A percentile compares a stretch with the other conserved stretches of the same genome.
phyloP scores from a whole-genome alignment of 2,329 filamentous ascomycete species.

The Albophoma yamanashiensis region DNA sequence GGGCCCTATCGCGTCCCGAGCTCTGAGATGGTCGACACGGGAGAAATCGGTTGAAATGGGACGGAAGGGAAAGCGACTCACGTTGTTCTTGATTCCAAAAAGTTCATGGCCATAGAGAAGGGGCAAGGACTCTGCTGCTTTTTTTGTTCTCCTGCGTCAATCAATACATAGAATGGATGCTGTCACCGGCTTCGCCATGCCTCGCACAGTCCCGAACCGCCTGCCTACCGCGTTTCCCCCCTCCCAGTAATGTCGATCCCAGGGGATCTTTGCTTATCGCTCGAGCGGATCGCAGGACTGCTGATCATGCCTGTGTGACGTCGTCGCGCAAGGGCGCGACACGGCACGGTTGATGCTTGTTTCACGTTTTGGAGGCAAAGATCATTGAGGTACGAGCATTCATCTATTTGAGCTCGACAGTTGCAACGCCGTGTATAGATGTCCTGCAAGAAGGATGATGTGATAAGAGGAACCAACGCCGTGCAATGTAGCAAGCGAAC shows the following conservation, averaged over 20 bases:
- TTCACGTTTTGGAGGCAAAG: background rate
- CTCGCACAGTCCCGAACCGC: background rate
- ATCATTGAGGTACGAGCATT: background rate
- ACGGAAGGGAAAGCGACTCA: background rate
- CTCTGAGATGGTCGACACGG: slow-evolving; percentile 2
- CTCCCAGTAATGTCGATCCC: background rate
- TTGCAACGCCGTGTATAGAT: background rate
- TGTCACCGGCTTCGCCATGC: slow-evolving; percentile 4
- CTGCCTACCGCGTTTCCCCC: background rate
- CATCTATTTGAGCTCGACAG: background rate
- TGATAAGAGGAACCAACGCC: slow-evolving; percentile 3
- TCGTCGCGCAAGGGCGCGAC: too few relatives aligned
- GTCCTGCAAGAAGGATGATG: background rate
- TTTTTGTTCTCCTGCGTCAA: background rate
- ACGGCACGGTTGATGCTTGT: background rate
- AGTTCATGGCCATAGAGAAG: slow-evolving; percentile 7
- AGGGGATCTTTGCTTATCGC: background rate
- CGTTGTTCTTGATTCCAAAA: slow-evolving; percentile 1
- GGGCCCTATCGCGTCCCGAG: background rate
- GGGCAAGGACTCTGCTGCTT: background rate
- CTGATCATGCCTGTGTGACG: background rate
- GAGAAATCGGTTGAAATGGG: background rate
- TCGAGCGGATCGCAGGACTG: background rate
- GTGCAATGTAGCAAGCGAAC: slow-evolving; percentile 3
- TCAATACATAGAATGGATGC: slow-evolving; percentile 6